Percentiles rank a stretch among this genome's conserved stretches.
Evolutionary conservation across 2,329 filamentous ascomycete species (phyloP).

Genomic region (Fusarium sp.): DNA sequence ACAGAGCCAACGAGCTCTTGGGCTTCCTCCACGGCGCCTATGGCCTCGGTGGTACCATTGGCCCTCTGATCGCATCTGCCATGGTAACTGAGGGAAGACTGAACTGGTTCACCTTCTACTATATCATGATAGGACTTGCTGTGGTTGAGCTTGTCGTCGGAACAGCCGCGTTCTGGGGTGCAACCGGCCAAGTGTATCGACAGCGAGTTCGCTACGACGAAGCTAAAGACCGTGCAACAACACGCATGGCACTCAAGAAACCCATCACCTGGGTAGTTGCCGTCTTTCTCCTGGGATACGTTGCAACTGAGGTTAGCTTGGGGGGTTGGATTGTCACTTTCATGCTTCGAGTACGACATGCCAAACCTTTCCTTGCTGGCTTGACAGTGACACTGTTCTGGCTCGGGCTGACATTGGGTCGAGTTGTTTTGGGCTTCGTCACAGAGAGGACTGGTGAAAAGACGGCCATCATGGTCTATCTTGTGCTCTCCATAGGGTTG

Average conservation of each 20-base stretch:
- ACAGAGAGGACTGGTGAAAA: constrained; percentile 80
- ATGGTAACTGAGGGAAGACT: constrained; percentile 72
- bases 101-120: constrained; percentile 80
- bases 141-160: constrained; percentile 64
- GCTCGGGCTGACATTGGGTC: constrained; percentile 80
- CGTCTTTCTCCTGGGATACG: constrained; percentile 79
- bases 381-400: constrained; percentile 84
- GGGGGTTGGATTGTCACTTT: constrained; percentile 86
- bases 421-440: constrained; percentile 78
- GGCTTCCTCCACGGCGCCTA: constrained; percentile 79
- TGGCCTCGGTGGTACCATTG: constrained; percentile 74
- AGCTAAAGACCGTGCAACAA: constrained; percentile 56
- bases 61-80: constrained; percentile 75
- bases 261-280: constrained; percentile 77
- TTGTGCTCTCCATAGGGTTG: constrained; percentile 68
- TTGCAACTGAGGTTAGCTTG: constrained; percentile 79
- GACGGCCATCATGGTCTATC: constrained; percentile 68
- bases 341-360: constrained; percentile 81
- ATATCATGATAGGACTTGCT: constrained; percentile 72
- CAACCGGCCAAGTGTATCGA: constrained; percentile 64
- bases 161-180: constrained; percentile 68
- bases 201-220: constrained; percentile 42
- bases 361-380: constrained; percentile 74
- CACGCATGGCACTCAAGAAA: constrained; percentile 54
- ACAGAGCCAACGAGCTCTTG: constrained; percentile 75